These are phyloP conservation scores for Phaffia australis DNA, from an alignment of 768 basidiomycete genomes.

Conservation along the genomic window DNA sequence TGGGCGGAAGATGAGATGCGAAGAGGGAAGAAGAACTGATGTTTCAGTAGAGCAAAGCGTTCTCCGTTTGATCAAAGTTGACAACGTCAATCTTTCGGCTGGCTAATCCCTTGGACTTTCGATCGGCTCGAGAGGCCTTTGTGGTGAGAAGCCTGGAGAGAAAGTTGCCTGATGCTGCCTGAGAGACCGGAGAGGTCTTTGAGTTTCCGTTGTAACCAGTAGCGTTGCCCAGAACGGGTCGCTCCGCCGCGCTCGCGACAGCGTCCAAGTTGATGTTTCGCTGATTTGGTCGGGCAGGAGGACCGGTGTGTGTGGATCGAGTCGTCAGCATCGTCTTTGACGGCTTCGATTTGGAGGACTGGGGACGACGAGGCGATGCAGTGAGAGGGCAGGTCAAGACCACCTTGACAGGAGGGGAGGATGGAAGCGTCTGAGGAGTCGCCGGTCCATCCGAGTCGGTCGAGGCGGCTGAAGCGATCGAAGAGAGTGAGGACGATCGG, in stretches of 20 bases:
- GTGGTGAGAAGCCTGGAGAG: slow-evolving; percentile 11
- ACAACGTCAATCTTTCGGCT: not conserved
- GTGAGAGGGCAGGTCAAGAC: slow-evolving; percentile 1
- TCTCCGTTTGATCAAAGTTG: not conserved
- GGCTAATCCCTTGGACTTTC: not conserved
- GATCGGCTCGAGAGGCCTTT: not conserved
- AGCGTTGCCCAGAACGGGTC: not conserved
- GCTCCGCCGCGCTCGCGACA: not conserved
- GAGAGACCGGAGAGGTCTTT: slow-evolving; percentile 9
- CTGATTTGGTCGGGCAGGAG: not conserved
- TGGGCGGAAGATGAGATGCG: not conserved
- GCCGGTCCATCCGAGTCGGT: not conserved
- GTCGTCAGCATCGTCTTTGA: not conserved
- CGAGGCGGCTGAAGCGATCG: not conserved
- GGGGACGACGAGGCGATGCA: slow-evolving; percentile 3
- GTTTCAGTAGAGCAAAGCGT: not conserved
- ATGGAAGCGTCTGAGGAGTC: not conserved
- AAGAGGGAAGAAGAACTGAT: not conserved
- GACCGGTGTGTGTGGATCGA: not conserved
- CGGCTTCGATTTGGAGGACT: not conserved
- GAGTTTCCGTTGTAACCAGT: not conserved
- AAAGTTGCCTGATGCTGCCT: slow-evolving; percentile 17
- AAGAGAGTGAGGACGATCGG: not conserved
- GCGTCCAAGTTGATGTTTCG: not conserved
- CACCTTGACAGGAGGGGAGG: not conserved